Percentiles rank a stretch among this genome's conserved stretches.
phyloP scores from a whole-genome alignment of 495 filamentous ascomycete species.

The Beverwykella pulmonaria region DNA sequence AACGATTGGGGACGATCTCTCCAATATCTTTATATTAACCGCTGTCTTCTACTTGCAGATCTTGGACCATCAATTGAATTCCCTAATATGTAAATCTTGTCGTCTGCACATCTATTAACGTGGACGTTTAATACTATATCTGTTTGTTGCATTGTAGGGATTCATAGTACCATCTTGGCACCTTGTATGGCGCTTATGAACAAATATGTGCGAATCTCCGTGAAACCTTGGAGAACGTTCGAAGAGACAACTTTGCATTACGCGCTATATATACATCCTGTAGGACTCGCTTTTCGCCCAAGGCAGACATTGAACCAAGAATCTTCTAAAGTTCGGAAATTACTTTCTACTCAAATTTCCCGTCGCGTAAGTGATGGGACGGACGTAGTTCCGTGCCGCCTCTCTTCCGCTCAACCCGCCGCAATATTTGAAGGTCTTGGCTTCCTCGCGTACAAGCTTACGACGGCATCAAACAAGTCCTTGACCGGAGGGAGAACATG shows the following conservation, averaged over 20 bases:
- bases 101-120: too few relatives aligned
- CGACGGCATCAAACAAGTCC: conserved; percentile 77
- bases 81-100: too few relatives aligned
- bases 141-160: background rate
- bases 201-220: background rate
- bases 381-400: background rate
- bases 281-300: background rate
- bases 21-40: background rate
- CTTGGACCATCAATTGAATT: background rate
- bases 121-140: too few relatives aligned
- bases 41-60: background rate
- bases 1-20: conserved; percentile 4
- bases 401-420: background rate
- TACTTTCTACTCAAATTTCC: background rate
- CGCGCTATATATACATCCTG: background rate
- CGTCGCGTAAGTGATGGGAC: background rate
- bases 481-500: conserved; percentile 77
- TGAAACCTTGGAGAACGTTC: background rate
- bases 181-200: background rate
- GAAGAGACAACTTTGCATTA: background rate
- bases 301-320: background rate
- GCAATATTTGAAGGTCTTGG: conserved; percentile 14
- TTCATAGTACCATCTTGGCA: background rate
- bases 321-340: background rate
- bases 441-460: conserved; percentile 59